phyloP scores from a whole-genome alignment of 2,329 filamentous ascomycete genomes.

The Thelonectria rubi region DNA sequence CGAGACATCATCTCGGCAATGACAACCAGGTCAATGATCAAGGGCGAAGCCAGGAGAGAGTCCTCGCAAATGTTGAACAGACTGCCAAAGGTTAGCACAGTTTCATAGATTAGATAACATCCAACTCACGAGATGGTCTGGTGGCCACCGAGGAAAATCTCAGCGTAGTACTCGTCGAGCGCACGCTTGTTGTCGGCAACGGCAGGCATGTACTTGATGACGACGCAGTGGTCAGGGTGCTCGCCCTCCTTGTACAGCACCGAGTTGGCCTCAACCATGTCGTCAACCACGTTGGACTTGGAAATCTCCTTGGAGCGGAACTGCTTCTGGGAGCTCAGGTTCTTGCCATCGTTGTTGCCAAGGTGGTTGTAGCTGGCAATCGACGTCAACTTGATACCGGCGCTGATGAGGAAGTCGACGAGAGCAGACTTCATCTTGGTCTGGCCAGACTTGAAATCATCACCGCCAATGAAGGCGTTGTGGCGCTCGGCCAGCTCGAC shows the following conservation, averaged over 20 bases:
- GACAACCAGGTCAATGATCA: slow-evolving; percentile 96
- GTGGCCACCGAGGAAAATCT: slow-evolving; percentile 98
- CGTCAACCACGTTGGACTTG: slow-evolving; percentile 98
- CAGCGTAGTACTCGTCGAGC: slow-evolving; percentile 97
- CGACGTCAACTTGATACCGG: slow-evolving; percentile 97
- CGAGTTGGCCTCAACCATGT: slow-evolving; percentile 97
- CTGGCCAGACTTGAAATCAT: slow-evolving; percentile 99
- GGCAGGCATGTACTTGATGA: slow-evolving; percentile 99
- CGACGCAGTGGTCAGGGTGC: slow-evolving; percentile 97
- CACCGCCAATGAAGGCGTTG: slow-evolving; percentile 90
- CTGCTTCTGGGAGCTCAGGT: slow-evolving; percentile 95
- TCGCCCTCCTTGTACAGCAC: slow-evolving; percentile 92
- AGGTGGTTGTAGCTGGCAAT: slow-evolving; percentile 99
- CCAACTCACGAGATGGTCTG: slow-evolving; percentile 84
- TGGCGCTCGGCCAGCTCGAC: slow-evolving; percentile 89
- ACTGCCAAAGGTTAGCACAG: slow-evolving; percentile 54
- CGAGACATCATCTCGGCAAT: slow-evolving; percentile 98
- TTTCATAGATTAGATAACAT: background rate
- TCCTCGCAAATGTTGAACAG: slow-evolving; percentile 99
- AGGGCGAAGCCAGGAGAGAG: slow-evolving; percentile 90
- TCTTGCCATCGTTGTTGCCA: slow-evolving; percentile 99
- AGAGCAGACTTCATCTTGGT: slow-evolving; percentile 99
- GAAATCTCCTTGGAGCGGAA: slow-evolving; percentile 99
- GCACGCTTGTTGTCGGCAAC: slow-evolving; percentile 99
- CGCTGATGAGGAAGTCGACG: slow-evolving; percentile 98